Evolutionary conservation across 2,329 filamentous ascomycete species (phyloP).

Genomic region (Fusarium oligoseptatum): DNA sequence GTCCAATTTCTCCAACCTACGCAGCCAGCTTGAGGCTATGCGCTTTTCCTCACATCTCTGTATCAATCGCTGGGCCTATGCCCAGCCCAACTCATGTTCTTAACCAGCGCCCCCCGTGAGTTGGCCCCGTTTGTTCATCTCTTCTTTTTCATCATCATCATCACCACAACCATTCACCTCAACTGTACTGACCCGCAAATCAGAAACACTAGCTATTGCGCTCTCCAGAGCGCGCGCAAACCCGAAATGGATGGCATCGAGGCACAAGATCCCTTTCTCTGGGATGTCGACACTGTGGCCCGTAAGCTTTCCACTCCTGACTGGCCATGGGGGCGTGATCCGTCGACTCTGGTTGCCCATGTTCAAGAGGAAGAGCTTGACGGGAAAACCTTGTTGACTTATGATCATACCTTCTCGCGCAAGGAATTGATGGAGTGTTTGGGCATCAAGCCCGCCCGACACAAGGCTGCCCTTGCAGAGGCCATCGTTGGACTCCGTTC

Average conservation of each 20-base stretch:
- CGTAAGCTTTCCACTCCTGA: constrained; percentile 71
- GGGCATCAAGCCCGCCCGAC: constrained; percentile 68
- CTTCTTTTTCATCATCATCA: not conserved
- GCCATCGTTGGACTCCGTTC: constrained; percentile 69
- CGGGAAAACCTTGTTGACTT: constrained; percentile 73
- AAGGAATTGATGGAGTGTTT: constrained; percentile 66
- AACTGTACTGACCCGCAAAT: not conserved
- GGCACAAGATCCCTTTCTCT: constrained; percentile 77
- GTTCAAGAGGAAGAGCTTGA: constrained; percentile 75
- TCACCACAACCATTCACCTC: not conserved
- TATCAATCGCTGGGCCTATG: constrained; percentile 28
- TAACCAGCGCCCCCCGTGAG: constrained; percentile 12
- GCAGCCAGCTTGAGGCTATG: constrained; percentile 36
- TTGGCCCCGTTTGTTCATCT: not conserved
- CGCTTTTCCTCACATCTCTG: constrained; percentile 12
- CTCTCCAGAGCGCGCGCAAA: constrained; percentile 2
- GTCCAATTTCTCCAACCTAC: not conserved
- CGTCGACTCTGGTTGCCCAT: constrained; percentile 62
- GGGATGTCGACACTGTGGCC: constrained; percentile 77
- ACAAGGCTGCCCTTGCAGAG: constrained; percentile 68
- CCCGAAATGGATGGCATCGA: constrained; percentile 44
- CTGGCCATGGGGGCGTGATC: constrained; percentile 65
- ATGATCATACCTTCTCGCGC: constrained; percentile 63
- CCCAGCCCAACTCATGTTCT: constrained; percentile 26
- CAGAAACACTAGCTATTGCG: constrained; percentile 14